Conservation (phyloP, 1,284 basidiomycete genomes). For the Apiotrichum brassicae region DNA sequence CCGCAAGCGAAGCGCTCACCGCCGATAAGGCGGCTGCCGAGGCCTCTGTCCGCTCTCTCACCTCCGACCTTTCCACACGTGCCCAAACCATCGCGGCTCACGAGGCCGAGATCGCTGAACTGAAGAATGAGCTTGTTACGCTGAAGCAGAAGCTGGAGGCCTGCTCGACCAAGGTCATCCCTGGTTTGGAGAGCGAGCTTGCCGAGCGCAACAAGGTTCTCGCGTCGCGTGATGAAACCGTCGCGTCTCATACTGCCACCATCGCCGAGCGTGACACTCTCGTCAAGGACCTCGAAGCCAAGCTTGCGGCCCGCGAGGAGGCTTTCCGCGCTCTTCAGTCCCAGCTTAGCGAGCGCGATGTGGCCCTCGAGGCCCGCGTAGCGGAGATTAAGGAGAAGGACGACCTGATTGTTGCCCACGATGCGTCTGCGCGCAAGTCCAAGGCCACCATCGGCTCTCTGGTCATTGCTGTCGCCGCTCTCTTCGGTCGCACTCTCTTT, state of each 20-base stretch:
- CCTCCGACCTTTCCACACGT: not conserved
- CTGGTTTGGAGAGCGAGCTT: not conserved
- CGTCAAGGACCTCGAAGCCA: conserved; percentile 3
- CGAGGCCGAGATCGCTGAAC: not conserved
- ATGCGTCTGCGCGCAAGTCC: not conserved
- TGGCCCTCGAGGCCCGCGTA: not conserved
- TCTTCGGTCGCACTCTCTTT: not conserved
- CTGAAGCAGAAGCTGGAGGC: not conserved
- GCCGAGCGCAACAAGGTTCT: not conserved
- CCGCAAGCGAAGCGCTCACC: not conserved
- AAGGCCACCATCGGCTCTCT: conserved; percentile 2
- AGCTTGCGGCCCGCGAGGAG: conserved; percentile 1
- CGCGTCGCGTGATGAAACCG: not conserved
- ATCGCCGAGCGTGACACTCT: not conserved
- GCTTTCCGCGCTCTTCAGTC: not conserved
- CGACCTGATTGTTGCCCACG: not conserved
- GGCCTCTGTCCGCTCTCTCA: not conserved
- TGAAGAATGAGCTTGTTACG: not conserved
- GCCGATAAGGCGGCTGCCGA: not conserved
- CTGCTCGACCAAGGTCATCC: not conserved
- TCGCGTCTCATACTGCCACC: not conserved
- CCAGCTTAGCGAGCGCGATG: conserved; percentile 1
- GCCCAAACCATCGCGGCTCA: not conserved
- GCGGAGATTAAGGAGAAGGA: conserved; percentile 5
- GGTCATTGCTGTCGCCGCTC: not conserved